Conservation (phyloP, 2,329 filamentous ascomycete genomes). For the Graphiopsis chlorocephala region DNA sequence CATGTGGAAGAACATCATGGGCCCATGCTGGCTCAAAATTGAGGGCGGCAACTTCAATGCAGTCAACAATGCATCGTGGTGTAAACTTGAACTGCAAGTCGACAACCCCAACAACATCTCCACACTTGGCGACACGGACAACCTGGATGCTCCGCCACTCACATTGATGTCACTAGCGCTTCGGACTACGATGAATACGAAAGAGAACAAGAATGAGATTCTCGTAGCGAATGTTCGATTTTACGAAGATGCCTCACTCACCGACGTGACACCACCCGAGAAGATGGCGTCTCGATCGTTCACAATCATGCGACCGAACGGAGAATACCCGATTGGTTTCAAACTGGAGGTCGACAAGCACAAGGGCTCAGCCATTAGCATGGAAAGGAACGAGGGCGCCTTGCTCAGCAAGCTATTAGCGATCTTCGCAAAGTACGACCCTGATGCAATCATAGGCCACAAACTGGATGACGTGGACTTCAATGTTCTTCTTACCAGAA, state of each 20-base stretch:
- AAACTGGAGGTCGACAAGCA: slow-evolving; percentile 73
- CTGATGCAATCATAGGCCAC: slow-evolving; percentile 90
- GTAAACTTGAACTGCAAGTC: slow-evolving; percentile 87
- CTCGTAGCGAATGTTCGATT: slow-evolving; percentile 86
- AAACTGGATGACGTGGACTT: slow-evolving; percentile 97
- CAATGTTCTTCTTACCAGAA: slow-evolving; percentile 79
- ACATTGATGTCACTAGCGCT: slow-evolving; percentile 95
- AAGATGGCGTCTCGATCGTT: slow-evolving; percentile 87
- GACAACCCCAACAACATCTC: slow-evolving; percentile 74
- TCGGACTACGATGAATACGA: slow-evolving; percentile 82
- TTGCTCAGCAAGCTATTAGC: slow-evolving; percentile 86
- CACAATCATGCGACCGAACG: slow-evolving; percentile 81
- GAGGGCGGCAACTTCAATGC: slow-evolving; percentile 77
- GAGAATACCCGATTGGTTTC: slow-evolving; percentile 81
- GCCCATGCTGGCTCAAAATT: slow-evolving; percentile 94
- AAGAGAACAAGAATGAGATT: slow-evolving; percentile 95
- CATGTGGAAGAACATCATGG: slow-evolving; percentile 98
- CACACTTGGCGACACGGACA: slow-evolving; percentile 72
- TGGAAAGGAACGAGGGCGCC: slow-evolving; percentile 80
- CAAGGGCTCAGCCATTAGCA: slow-evolving; percentile 67
- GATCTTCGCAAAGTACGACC: slow-evolving; percentile 81
- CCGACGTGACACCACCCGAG: slow-evolving; percentile 83
- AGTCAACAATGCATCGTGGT: slow-evolving; percentile 91
- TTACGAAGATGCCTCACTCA: slow-evolving; percentile 85
- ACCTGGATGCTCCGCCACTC: slow-evolving; percentile 76